Base-by-base conservation (phyloP, 495 filamentous ascomycete species). In the Podospora didyma region DNA sequence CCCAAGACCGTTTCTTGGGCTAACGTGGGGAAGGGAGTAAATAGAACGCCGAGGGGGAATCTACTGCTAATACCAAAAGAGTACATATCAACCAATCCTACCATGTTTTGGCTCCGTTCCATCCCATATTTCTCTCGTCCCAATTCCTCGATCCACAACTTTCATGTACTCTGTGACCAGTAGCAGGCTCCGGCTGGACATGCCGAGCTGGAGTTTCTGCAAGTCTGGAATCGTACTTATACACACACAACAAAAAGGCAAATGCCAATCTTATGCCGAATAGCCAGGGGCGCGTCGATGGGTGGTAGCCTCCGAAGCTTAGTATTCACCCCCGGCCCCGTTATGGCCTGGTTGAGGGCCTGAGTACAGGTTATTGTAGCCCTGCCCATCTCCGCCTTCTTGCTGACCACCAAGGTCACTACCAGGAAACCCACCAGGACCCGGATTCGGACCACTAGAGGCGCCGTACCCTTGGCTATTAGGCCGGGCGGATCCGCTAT, bases 401-500 rank as follows among this genome's bases (percentile, higher is more conserved):
- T 76, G 80, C 58, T 83, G 82, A 47, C 82, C 83, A 12, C 69
- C 69, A 31, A 78, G 75, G 51, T 81, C 83, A 57, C 85, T 75
- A 28, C 81, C 81, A 41, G 79, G 74, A 65, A 86, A 90, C 7
- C 73, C 72, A 46, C 76, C 71, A 6, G 76, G 67, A 49, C 79
- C 77, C 23, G 77, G 72, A 57, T 77, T 75, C 42, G 71, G 70
- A 49, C 75, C 76, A 48, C 73, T 68, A 31, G 77, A 75, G 28
- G 80, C 80, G 42, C 79, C 81, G 62, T 87, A 89, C 17, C 86
- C 86, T 65, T 88, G 87, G 72, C 87, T 89, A 46, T 75, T 75
- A 46, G 88, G 87, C 56, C 86, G 79, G 61, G 83, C 82, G 70
- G 87, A 85, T 49, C 74, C 72, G 67, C 83, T 86, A 35, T 92